Base-by-base conservation (phyloP, 768 basidiomycete genomes). In the Naganishia randhawae region DNA sequence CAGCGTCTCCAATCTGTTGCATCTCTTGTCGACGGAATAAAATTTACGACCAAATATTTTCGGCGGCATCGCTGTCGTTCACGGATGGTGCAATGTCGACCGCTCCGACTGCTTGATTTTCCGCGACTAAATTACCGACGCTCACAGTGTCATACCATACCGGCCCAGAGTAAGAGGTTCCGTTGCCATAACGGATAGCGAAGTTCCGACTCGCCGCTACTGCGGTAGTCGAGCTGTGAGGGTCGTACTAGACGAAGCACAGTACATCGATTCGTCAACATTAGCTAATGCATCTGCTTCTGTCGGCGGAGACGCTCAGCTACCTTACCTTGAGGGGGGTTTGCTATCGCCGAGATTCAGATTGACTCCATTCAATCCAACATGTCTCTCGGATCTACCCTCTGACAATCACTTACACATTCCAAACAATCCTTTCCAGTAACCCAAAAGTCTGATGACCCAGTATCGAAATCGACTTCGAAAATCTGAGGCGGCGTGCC, bases 381-480 rank as follows among this genome's bases (percentile, higher is more conserved):
- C 61, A 13, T 33, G 9, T 16, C 13, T 14, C 35, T 42, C 13
- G 14, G 33, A 37, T 7, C 61, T 17, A 17, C 22, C 22, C 25
- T 65, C 19, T 11, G n/a, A n/a, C n/a, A n/a, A 55, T 45, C 7
- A 64, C 64, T 52, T 31, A 65, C 65, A 41, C 65, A 66, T 17
- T 53, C 27, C 7, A 6, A 2, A 37, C 65, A 66, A 14, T 53
- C 31, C 16, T 16, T 22, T 8, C 52, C 32, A 37, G 17, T 53
- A 4, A 53, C 33, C 65, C 65, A 66, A 27, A 66, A 51, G 39
- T 66, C 65, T 1, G 37, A 22, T 22, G 32, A 37, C 14, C 32
- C 65, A 41, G 65, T 54, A 41, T 66, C 65, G n/a, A 66, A 55
- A 37, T 53, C 45, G 3, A 66, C 65, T 39, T 54, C 22, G n/a